phyloP scores from a whole-genome alignment of 257 asterid species.

The Verbascum thapsus region DNA sequence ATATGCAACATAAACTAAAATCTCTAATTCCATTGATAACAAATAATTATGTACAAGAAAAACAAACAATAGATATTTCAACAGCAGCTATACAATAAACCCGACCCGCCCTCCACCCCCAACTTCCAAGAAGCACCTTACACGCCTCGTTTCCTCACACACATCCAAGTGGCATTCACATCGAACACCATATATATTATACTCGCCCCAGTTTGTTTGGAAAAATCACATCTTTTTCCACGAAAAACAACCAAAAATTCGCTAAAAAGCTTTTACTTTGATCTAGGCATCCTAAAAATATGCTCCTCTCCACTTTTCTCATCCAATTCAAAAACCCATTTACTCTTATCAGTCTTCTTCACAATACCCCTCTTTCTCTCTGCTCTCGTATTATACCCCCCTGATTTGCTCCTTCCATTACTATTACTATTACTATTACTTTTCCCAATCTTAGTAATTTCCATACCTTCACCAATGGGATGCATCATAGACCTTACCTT shows the following conservation, averaged over 20 bases:
- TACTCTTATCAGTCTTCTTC: slow-evolving; percentile 47
- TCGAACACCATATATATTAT: slow-evolving; percentile 1
- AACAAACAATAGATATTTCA: slow-evolving; percentile 14
- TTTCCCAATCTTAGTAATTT: slow-evolving; percentile 61
- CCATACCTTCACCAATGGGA: slow-evolving; percentile 64
- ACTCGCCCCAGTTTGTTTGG: slow-evolving; percentile 15
- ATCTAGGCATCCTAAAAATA: slow-evolving; percentile 54
- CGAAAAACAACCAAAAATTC: no score
- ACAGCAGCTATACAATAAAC: neutral
- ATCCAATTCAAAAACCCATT: slow-evolving; percentile 60
- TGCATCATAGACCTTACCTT: slow-evolving; percentile 51
- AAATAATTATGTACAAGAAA: slow-evolving; percentile 4
- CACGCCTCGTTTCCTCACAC: no score
- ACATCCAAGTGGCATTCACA: neutral
- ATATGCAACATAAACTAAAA: no score
- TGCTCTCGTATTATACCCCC: slow-evolving; percentile 31
- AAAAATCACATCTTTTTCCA: neutral
- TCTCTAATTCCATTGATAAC: no score
- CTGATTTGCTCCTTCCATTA: slow-evolving; percentile 35
- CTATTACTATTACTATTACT: slow-evolving; percentile 32
- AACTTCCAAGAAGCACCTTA: neutral
- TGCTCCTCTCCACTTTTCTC: slow-evolving; percentile 73
- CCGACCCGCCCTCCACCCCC: neutral
- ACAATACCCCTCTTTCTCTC: slow-evolving; percentile 36
- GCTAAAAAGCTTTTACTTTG: neutral